Evolutionary conservation across 345 rosid genomes (phyloP).

Genomic region (Lepidium sativum): DNA sequence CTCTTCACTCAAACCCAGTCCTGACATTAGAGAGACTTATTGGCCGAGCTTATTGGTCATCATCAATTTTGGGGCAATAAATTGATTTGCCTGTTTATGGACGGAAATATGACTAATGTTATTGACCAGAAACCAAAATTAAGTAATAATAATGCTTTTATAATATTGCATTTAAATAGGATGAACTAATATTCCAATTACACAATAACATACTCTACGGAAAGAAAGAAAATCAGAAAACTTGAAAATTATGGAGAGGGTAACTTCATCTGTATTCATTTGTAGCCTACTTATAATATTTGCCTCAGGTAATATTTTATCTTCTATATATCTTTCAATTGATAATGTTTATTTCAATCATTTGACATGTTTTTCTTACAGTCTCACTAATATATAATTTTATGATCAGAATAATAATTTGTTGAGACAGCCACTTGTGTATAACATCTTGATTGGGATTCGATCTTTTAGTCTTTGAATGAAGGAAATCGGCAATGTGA

Average conservation of each 20-base stretch:
- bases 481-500: no score
- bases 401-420: no score
- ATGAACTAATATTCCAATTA: not conserved
- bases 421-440: no score
- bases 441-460: no score
- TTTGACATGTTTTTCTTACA: not conserved
- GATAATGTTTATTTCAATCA: not conserved
- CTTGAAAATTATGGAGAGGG: not conserved
- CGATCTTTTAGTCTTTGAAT: no score
- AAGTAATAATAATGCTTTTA: not conserved
- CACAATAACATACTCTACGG: not conserved
- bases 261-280: not conserved
- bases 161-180: not conserved
- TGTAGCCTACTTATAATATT: conserved; percentile 1
- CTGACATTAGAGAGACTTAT: no score
- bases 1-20: no score
- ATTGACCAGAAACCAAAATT: not conserved
- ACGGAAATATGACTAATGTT: not conserved
- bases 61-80: not conserved
- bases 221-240: not conserved
- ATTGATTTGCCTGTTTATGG: not conserved
- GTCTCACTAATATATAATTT: not conserved
- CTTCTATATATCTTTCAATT: not conserved
- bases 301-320: conserved; percentile 4
- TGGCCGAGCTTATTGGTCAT: not conserved